Base-by-base conservation (phyloP, 345 rosid species). In the Eutrema yunnanense region DNA sequence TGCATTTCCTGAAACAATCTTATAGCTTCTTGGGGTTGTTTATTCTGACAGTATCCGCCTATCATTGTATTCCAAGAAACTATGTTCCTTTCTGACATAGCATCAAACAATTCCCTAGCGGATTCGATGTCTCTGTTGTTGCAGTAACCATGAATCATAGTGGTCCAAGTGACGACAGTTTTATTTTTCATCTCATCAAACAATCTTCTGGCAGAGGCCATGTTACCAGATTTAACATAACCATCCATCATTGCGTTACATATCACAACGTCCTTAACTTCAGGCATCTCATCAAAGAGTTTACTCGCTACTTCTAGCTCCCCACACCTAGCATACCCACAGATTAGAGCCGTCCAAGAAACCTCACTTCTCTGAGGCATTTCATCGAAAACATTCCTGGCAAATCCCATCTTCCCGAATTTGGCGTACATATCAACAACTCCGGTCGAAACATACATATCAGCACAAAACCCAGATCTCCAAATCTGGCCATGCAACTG, bases 1-100 rank as follows among this genome's bases (percentile, higher is more conserved):
- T 87, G 89, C 93, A 92, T 73, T 71, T 86, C 72, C 4, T 73
- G 82, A 82, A 92, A 92, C 81, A 87, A 73, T 32, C 63, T 78
- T 76, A 89, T 66, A 9, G 92, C 94, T 78, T 89, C 89, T 27
- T 79, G 89, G 56, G 90, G 86, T 42, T 82, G 82, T 38, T 86
- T 89, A 54, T 89, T 87, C 59, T 81, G 87, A 83, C 79, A 84
- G 72, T 83, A 86, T 9, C 97, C 96, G 11, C 88, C 78, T 47
- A 92, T 89, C 87, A 92, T 86, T 9, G 82, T 86, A 53, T 92
- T 92, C 97, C 94, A 92, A 54, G 97, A 87, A 52, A 80, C 65
- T 13, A 86, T 14, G 77, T 86, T 92, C 77, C 77, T 92, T 44
- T 75, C 83, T 0, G 92, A 92, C 96, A 89, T 92, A 32, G 79